phyloP scores from a whole-genome alignment of 208 protist genomes.

The Trypanosoma melophagium region DNA sequence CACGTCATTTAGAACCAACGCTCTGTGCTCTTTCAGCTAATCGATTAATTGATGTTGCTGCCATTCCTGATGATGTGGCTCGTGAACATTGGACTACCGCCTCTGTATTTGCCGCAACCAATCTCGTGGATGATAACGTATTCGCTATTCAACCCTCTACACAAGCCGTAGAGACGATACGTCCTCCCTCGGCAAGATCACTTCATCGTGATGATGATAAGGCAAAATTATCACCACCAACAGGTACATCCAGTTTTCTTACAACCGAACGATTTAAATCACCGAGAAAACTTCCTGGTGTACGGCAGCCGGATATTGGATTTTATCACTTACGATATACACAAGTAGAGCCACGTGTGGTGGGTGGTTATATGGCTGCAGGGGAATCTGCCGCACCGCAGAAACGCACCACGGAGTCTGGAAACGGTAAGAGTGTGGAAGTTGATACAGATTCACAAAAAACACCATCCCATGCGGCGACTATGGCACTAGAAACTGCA shows the following conservation, averaged over 20 bases:
- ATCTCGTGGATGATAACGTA: slow-evolving; percentile 11
- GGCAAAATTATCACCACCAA: too few relatives aligned
- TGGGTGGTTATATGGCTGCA: slow-evolving; percentile 60
- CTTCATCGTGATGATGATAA: background rate
- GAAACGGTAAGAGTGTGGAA: slow-evolving; percentile 1
- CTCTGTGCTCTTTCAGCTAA: slow-evolving; percentile 32
- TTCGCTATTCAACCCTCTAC: background rate
- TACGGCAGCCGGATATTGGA: slow-evolving; percentile 60
- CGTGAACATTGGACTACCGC: slow-evolving; percentile 21
- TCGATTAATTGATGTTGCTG: slow-evolving; percentile 51
- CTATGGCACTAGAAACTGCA: background rate
- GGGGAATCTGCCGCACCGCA: slow-evolving; percentile 8
- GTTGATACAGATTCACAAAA: background rate
- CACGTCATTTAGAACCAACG: slow-evolving; percentile 55
- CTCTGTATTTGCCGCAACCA: slow-evolving; percentile 18
- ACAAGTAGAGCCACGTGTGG: slow-evolving; percentile 61
- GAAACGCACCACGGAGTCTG: background rate
- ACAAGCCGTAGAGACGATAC: background rate
- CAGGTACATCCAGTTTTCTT: slow-evolving; percentile 24
- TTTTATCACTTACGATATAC: slow-evolving; percentile 70
- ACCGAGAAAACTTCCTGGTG: slow-evolving; percentile 31
- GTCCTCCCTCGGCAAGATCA: background rate
- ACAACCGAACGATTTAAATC: slow-evolving; percentile 16
- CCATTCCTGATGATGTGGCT: slow-evolving; percentile 41
- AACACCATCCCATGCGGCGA: background rate